These are phyloP conservation scores for Rhipidocladum racemiflorum DNA, from an alignment of 176 grass and related monocot genomes.

Conservation along the genomic window DNA sequence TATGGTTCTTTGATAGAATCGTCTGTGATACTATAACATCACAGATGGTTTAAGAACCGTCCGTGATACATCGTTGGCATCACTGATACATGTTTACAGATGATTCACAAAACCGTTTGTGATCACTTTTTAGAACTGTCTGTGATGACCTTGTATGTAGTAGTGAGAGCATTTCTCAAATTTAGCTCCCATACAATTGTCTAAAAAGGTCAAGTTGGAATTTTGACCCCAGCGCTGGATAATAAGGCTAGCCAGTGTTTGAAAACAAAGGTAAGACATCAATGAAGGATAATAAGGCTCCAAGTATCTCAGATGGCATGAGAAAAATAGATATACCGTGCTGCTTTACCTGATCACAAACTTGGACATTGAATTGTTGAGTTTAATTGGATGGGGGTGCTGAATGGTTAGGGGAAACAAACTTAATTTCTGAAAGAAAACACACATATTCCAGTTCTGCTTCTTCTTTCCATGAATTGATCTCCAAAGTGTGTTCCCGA, in stretches of 20 bases:
- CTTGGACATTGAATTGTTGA: slow-evolving; percentile 21
- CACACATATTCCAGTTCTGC: slow-evolving; percentile 88
- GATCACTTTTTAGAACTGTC: too few species aligned
- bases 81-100: too few species aligned
- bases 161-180: slow-evolving; percentile 75
- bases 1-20: too few species aligned
- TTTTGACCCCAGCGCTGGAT: slow-evolving; percentile 91
- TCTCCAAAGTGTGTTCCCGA: slow-evolving; percentile 65
- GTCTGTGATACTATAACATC: too few species aligned
- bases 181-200: slow-evolving; percentile 85
- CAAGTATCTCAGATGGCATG: slow-evolving; percentile 92
- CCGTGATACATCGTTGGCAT: too few species aligned
- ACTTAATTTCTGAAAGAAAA: slow-evolving; percentile 28
- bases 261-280: slow-evolving; percentile 90
- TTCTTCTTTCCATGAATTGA: slow-evolving; percentile 80
- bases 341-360: slow-evolving; percentile 71
- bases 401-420: not conserved
- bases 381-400: slow-evolving; percentile 9
- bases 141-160: too few species aligned
- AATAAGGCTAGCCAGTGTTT: slow-evolving; percentile 72
- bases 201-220: slow-evolving; percentile 81
- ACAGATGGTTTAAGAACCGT: too few species aligned
- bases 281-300: slow-evolving; percentile 73
- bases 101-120: too few species aligned
- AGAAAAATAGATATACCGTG: slow-evolving; percentile 87